A percentile compares a stretch with the other conserved stretches of the same genome.
These are phyloP conservation scores for Hypoxylon sp. DNA, from an alignment of 2,329 filamentous ascomycete species.

Conservation along the genomic window DNA sequence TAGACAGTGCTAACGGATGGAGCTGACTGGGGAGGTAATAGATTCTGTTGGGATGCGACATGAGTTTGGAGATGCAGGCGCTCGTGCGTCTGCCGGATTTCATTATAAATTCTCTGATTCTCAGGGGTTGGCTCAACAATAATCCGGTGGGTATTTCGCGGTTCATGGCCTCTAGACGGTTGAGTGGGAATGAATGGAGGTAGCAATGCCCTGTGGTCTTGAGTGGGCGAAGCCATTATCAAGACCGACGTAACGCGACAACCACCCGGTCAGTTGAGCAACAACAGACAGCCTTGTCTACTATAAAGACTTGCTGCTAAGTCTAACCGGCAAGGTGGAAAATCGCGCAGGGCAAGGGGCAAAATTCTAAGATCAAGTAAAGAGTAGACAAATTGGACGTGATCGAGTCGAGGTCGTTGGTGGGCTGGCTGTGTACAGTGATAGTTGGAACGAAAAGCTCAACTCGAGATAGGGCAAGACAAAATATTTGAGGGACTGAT, in stretches of 20 bases:
- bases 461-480: slow-evolving; percentile 30
- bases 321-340: slow-evolving; percentile 25
- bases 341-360: slow-evolving; percentile 26
- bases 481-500: slow-evolving; percentile 30
- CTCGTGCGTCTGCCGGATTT: slow-evolving; percentile 48
- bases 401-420: slow-evolving; percentile 25
- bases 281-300: slow-evolving; percentile 33
- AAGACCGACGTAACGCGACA: slow-evolving; percentile 10
- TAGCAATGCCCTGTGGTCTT: slow-evolving; percentile 15
- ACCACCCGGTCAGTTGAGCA: slow-evolving; percentile 11
- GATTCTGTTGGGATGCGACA: slow-evolving; percentile 45
- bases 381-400: slow-evolving; percentile 13
- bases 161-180: slow-evolving; percentile 25
- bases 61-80: slow-evolving; percentile 44
- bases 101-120: slow-evolving; percentile 51
- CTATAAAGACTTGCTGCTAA: slow-evolving; percentile 12
- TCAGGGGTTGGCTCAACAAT: slow-evolving; percentile 49
- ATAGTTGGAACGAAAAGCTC: slow-evolving; percentile 40
- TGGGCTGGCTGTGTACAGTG: slow-evolving; percentile 34
- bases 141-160: slow-evolving; percentile 37
- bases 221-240: slow-evolving; percentile 44
- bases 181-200: slow-evolving; percentile 28
- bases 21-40: slow-evolving; percentile 40
- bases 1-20: slow-evolving; percentile 46
- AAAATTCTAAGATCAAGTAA: slow-evolving; percentile 16